These are phyloP conservation scores for Trypanosoma grayi DNA, from an alignment of 208 protist species.

Conservation along the genomic window DNA sequence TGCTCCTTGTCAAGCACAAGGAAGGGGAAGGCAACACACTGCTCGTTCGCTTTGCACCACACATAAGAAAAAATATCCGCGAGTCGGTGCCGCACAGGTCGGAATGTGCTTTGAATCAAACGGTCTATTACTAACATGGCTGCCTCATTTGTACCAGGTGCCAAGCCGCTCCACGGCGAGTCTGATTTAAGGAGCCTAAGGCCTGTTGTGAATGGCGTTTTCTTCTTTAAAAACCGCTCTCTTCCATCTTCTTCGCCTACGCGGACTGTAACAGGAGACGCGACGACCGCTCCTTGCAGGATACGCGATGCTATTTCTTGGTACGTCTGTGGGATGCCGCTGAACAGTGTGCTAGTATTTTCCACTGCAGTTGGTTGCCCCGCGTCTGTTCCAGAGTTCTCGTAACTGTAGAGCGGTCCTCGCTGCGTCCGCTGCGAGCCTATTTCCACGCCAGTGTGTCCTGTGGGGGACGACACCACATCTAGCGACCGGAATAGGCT, in stretches of 20 bases:
- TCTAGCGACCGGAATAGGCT: constrained; percentile 41
- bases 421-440: neutral
- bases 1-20: constrained; percentile 58
- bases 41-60: constrained; percentile 54
- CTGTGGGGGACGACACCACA: constrained; percentile 1
- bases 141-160: constrained; percentile 6
- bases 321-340: constrained; percentile 5
- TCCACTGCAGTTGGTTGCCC: neutral
- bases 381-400: neutral
- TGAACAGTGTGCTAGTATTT: constrained; percentile 7
- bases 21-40: constrained; percentile 66
- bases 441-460: neutral
- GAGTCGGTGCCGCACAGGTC: constrained; percentile 14
- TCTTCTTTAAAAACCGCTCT: neutral
- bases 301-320: constrained; percentile 16
- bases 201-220: neutral
- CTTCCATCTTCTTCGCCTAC: neutral
- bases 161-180: constrained; percentile 1
- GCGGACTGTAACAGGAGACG: neutral
- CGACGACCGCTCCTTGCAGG: neutral
- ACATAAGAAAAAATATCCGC: constrained; percentile 37
- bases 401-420: constrained; percentile 1
- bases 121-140: constrained; percentile 36
- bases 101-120: constrained; percentile 29
- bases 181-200: constrained; percentile 1